phyloP scores from a whole-genome alignment of 257 asterid species.

The Jacaranda copaia region DNA sequence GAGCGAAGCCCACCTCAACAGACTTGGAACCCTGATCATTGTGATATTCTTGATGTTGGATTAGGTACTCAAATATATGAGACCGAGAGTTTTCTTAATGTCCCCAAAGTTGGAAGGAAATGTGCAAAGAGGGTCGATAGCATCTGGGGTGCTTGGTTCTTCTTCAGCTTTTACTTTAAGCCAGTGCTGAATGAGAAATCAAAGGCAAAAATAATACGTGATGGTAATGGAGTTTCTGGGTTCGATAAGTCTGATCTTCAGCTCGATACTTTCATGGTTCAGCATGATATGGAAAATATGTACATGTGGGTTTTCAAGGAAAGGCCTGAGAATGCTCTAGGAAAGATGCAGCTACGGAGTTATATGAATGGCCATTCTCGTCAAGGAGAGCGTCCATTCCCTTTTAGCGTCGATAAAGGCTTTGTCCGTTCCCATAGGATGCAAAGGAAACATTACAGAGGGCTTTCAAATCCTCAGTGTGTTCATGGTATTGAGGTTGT shows the following conservation, averaged over 20 bases:
- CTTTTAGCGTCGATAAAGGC: constrained; percentile 72
- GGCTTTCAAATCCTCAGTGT: constrained; percentile 81
- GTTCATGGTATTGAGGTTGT: constrained; percentile 77
- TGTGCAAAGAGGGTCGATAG: constrained; percentile 69
- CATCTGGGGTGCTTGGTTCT: constrained; percentile 90
- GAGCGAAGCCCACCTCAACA: constrained; percentile 72
- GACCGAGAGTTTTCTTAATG: constrained; percentile 53
- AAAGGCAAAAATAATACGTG: constrained; percentile 58
- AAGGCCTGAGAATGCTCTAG: constrained; percentile 80
- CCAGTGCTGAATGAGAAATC: constrained; percentile 76
- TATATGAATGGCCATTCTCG: constrained; percentile 86
- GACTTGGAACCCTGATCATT: constrained; percentile 59
- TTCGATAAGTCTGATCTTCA: constrained; percentile 70
- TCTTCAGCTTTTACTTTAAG: constrained; percentile 80
- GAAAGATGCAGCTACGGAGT: constrained; percentile 83
- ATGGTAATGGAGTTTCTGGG: constrained; percentile 68
- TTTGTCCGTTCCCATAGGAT: constrained; percentile 73
- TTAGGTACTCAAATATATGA: constrained; percentile 62
- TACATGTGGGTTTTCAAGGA: constrained; percentile 90
- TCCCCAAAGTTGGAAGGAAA: constrained; percentile 60
- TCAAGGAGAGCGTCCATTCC: constrained; percentile 80
- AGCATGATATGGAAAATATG: constrained; percentile 88
- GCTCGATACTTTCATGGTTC: constrained; percentile 77
- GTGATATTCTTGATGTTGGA: constrained; percentile 75
- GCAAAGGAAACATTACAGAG: constrained; percentile 81